Percentiles rank a stretch among this genome's conserved stretches.
Evolutionary conservation across 176 grass and related monocot species (phyloP).

Genomic region (Eleusine coracana): DNA sequence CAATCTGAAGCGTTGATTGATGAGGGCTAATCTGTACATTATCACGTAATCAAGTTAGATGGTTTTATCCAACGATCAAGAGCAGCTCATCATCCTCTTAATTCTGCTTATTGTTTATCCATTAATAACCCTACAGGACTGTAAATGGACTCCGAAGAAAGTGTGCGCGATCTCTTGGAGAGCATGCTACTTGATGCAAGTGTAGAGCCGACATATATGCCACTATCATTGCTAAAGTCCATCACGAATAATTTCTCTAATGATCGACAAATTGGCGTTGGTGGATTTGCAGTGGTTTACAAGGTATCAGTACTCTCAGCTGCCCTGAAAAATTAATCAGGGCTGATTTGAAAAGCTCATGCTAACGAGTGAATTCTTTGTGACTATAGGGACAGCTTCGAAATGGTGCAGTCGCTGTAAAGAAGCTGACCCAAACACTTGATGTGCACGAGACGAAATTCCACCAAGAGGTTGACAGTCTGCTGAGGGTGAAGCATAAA

Average conservation of each 20-base stretch:
- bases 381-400: neutral
- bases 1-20: too few species aligned
- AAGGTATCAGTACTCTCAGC: neutral
- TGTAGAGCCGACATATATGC: neutral
- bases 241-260: neutral
- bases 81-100: too few species aligned
- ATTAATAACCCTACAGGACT: too few species aligned
- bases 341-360: neutral
- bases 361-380: too few species aligned
- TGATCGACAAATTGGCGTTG: neutral
- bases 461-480: neutral
- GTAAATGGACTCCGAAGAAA: neutral
- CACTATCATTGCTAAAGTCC: constrained; percentile 2
- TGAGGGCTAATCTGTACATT: too few species aligned
- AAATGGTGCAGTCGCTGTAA: neutral
- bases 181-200: neutral
- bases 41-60: too few species aligned
- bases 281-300: constrained; percentile 5
- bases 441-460: neutral
- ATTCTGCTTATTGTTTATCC: too few species aligned
- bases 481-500: neutral
- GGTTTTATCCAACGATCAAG: too few species aligned
- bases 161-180: neutral
- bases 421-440: neutral
- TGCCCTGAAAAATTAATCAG: neutral